phyloP scores from a whole-genome alignment of 345 rosid species.

The Limnanthes douglasii region DNA sequence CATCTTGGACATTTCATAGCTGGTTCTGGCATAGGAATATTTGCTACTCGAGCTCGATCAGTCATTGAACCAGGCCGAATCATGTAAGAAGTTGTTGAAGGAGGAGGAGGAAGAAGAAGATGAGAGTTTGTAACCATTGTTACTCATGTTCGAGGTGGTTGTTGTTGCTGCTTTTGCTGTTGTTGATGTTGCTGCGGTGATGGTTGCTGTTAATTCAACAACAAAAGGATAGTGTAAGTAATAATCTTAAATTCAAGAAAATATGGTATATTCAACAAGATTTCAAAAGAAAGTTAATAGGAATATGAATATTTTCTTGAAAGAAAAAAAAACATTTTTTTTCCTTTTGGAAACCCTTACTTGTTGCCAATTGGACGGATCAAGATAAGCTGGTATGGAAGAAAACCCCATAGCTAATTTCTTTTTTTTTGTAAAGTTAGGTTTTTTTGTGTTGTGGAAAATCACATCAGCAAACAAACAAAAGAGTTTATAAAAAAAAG shows the following conservation, averaged over 20 bases:
- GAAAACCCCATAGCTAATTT: conserved; percentile 59
- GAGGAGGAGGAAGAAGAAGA: conserved; percentile 31
- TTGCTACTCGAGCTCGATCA: conserved; percentile 77
- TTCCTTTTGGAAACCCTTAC: conserved; percentile 33
- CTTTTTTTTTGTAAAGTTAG: conserved; percentile 31
- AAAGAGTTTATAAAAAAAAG: no score
- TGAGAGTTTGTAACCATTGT: conserved; percentile 14
- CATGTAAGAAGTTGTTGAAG: conserved; percentile 37
- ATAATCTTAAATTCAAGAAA: conserved; percentile 11
- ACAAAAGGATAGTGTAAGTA: not conserved
- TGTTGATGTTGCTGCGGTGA: conserved; percentile 18
- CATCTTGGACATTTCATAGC: conserved; percentile 89
- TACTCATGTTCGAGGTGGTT: no score
- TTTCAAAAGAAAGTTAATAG: conserved; percentile 18
- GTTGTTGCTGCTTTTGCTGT: conserved; percentile 1
- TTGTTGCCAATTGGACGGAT: conserved; percentile 96
- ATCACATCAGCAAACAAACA: no score
- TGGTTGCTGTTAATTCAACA: conserved; percentile 25
- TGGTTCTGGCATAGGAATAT: conserved; percentile 65
- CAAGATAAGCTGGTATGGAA: conserved; percentile 90
- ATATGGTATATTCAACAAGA: conserved; percentile 42
- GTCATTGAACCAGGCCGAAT: conserved; percentile 91
- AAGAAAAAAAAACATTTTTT: not conserved
- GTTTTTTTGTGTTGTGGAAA: conserved; percentile 16
- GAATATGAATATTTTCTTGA: conserved; percentile 29